These are phyloP conservation scores for Acanthamoeba lenticulata DNA, from an alignment of 208 protist species.

Conservation along the genomic window DNA sequence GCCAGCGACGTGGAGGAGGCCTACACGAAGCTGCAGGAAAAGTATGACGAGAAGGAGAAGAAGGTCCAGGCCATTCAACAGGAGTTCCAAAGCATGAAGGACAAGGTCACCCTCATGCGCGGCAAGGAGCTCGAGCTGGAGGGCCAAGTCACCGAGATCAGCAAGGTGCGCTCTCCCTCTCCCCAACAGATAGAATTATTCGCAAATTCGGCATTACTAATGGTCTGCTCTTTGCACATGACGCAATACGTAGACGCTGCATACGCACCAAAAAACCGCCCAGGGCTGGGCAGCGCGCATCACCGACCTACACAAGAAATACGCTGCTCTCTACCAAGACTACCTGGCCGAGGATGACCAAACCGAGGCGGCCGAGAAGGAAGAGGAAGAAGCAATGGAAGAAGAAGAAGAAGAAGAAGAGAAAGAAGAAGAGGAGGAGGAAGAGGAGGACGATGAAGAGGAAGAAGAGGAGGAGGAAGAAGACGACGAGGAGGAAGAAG, in stretches of 20 bases:
- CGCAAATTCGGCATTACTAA: not conserved
- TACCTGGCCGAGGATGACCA: constrained; percentile 89
- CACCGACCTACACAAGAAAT: constrained; percentile 88
- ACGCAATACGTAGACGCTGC: constrained; percentile 23
- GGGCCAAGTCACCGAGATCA: constrained; percentile 86
- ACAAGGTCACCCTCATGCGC: constrained; percentile 19
- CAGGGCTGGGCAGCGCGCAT: constrained; percentile 50
- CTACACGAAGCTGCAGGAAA: constrained; percentile 75
- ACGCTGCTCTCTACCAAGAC: constrained; percentile 87
- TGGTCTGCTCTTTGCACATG: not conserved
- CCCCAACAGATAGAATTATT: not conserved
- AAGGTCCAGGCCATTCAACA: constrained; percentile 67
- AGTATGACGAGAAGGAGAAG: constrained; percentile 76
- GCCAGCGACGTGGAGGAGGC: constrained; percentile 81
- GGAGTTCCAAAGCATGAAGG: constrained; percentile 70
- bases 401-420: constrained; percentile 84
- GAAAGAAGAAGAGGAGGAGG: constrained; percentile 88
- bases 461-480: constrained; percentile 19
- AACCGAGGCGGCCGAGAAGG: too few relatives aligned
- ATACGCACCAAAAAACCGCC: constrained; percentile 7
- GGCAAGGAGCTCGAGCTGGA: constrained; percentile 71
- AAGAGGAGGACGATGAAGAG: constrained; percentile 75
- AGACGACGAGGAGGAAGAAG: not conserved
- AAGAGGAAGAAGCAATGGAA: not conserved
- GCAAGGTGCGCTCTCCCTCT: not conserved